Percentiles rank a stretch among this genome's conserved stretches.
Conservation (phyloP, 2,329 filamentous ascomycete genomes). For the Cladosporium colombiae region DNA sequence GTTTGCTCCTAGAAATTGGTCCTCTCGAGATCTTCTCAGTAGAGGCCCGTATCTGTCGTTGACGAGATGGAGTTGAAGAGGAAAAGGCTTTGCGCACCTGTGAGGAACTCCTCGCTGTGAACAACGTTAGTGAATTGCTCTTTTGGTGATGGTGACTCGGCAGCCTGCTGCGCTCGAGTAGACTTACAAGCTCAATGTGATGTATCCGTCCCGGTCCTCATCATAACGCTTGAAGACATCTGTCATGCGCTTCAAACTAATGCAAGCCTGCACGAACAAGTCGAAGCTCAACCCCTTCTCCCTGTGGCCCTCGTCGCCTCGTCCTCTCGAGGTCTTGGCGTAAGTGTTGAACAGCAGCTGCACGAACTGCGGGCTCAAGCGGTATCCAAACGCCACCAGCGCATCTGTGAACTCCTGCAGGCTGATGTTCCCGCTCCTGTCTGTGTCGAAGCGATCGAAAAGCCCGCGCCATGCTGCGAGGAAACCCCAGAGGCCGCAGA, state of each 20-base stretch:
- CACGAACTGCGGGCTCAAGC: constrained; percentile 81
- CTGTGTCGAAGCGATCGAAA: constrained; percentile 92
- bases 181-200: constrained; percentile 58
- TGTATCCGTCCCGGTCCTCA: constrained; percentile 89
- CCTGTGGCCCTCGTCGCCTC: constrained; percentile 37
- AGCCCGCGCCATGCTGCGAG: constrained; percentile 89
- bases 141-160: too few species aligned
- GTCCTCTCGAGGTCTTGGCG: constrained; percentile 53
- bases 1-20: not conserved
- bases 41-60: constrained; percentile 53
- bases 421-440: constrained; percentile 83
- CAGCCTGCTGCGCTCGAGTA: not conserved
- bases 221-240: constrained; percentile 99
- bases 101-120: constrained; percentile 53
- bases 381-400: constrained; percentile 87
- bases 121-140: not conserved
- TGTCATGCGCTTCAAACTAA: constrained; percentile 96
- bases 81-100: constrained; percentile 58
- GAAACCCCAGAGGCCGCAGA: constrained; percentile 95
- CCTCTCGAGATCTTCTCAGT: constrained; percentile 38
- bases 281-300: constrained; percentile 65
- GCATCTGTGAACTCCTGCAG: constrained; percentile 87
- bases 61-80: constrained; percentile 55
- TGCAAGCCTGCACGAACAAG: constrained; percentile 95
- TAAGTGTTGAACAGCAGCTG: constrained; percentile 84